Evolutionary conservation across 257 asterid genomes (phyloP), one percentile per base, ranked within the genome.

Genomic region (Salvia rosmarinus): DNA sequence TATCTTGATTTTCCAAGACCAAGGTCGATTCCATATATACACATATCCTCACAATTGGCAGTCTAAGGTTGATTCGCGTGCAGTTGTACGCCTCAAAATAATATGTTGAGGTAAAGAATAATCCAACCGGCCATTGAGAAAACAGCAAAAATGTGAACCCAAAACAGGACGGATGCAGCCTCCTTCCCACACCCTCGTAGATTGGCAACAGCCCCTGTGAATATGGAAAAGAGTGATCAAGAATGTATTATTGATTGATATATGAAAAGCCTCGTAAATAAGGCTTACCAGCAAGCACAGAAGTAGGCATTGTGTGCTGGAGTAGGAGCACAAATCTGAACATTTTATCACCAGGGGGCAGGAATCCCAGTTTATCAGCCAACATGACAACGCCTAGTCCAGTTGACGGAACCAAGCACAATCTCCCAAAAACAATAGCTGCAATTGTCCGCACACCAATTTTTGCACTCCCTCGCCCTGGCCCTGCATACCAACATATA

Each of bases 81-180:
- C n/a, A n/a, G n/a, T 3, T 39, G 44, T 39, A n/a, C 37, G 39
- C 46, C 6, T 44, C 85, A 95, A 74, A 95, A 95, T 51, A 95
- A 90, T 61, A 95, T 79, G 83, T 85, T 88, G 75, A 95, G 80
- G 75, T 91, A 95, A 64, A 95, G 92, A 79, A 92, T 84, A 40
- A 95, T 88, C 99, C 99, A 95, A 51, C 95, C 99, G 4, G 98
- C 95, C 98, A 95, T 95, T 28, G 99, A 91, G 84, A 95, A 75
- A 62, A 91, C 50, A 30, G 99, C 98, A 72, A 95, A 95, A 9
- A 91, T 85, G 78, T 95, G 98, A 82, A 95, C 99, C 99, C 99
- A 95, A 80, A 95, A 95, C 67, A 95, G 85, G 55, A 95, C 87
- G 1, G 96, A 86, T 13, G 99, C 99, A 10, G 99, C 90, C 78